Evolutionary conservation across 306 rosid species (phyloP).

Genomic region (Herpetospermum pedunculosum): DNA sequence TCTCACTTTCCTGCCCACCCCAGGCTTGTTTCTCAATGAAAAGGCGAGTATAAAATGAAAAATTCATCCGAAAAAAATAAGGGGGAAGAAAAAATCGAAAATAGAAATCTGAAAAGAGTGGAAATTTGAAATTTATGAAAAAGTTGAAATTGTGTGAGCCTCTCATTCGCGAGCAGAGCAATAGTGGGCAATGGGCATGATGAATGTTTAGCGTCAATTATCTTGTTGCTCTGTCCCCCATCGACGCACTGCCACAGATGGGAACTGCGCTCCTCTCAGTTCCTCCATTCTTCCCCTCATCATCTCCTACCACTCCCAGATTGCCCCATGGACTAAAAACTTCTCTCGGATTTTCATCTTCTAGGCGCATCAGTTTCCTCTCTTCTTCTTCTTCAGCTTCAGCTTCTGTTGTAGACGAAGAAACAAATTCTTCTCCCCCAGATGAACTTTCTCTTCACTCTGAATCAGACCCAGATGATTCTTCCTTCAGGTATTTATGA

Average conservation of each 20-base stretch:
- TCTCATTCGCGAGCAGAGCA: not conserved
- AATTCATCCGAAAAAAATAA: too few species aligned
- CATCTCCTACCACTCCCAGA: not conserved
- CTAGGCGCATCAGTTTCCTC: conserved; percentile 18
- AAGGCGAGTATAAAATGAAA: too few species aligned
- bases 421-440: conserved; percentile 26
- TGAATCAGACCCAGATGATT: conserved; percentile 12
- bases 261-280: conserved; percentile 36
- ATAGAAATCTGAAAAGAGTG: not conserved
- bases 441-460: conserved; percentile 26
- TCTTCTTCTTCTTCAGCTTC: conserved; percentile 30
- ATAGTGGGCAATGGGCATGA: not conserved
- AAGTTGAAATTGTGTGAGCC: not conserved
- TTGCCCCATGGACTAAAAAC: conserved; percentile 15
- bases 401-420: conserved; percentile 36
- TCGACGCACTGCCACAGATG: conserved; percentile 26
- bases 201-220: not conserved
- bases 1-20: too few species aligned
- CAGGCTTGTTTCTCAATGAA: too few species aligned
- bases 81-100: not conserved
- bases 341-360: conserved; percentile 13
- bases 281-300: conserved; percentile 20
- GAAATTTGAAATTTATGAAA: too few species aligned
- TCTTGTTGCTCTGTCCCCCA: not conserved
- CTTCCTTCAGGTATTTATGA: conserved; percentile 27